Base-by-base conservation (phyloP, 2,329 filamentous ascomycete species). In the Pseudonectria foliicola region DNA sequence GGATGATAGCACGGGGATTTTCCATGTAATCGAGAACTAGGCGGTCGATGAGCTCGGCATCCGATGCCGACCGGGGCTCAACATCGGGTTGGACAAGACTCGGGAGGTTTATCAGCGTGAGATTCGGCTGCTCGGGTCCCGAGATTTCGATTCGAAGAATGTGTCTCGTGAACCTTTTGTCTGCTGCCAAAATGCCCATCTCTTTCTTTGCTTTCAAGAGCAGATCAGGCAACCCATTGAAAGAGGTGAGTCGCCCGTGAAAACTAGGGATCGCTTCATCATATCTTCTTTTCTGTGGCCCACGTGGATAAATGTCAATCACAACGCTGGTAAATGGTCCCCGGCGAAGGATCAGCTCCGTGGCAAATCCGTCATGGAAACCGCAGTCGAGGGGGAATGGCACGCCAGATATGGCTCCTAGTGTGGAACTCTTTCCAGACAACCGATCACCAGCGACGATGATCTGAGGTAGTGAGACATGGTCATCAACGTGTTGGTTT, bases 361-460 rank as follows among this genome's bases (percentile, higher is more conserved):
- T 82, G 0, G 76, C 67, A 38, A 82, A 82, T 0, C 73, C 63
- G 0, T 77, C 81, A 50, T 77, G 81, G 0, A 78, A 50, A 15
- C 66, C 71, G 37, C 73, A 70, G n/a, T 74, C 72, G 10, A 65
- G 60, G 0, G 77, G 77, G 40, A 82, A 82, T 0, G 68, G 62
- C 2, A 82, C 64, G 3, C 73, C 69, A 0, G 77, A 77, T 25
- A 83, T 73, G 1, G 75, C 77, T 47, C 82, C 75, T 0, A 82
- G 66, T 0, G 81, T 74, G 0, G 76, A 81, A 32, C 73, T 79
- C 53, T 82, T 82, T 3, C 77, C 77, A 1, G 71, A 69, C 0
- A 71, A 77, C 45, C 80, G 75, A 35, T 80, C 71, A 2, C 78
- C 77, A 34, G 70, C 76, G 7, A 76, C 70, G 3, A 76, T 64